Base-by-base conservation (phyloP, 1,139 yeast species). In the Sugiyamaella xylanicola region DNA sequence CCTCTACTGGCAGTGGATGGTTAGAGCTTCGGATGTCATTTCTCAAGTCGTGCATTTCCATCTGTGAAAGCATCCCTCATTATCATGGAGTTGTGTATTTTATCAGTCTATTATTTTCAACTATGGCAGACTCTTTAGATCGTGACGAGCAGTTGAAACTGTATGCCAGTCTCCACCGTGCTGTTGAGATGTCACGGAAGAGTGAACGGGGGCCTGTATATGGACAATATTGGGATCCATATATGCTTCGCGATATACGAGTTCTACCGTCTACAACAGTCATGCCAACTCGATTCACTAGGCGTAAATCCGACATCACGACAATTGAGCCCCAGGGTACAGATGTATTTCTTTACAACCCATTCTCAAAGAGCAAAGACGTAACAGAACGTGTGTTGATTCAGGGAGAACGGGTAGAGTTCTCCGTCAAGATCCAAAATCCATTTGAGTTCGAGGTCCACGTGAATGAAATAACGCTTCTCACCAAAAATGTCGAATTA, bases 391-490 rank as follows among this genome's bases (percentile, higher is more conserved):
- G 47, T 19, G 55, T 58, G 1, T 48, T 68, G 49, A 70, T 68
- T 1, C 65, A 66, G 49, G 61, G 63, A 32, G 71, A 67, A 49
- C 56, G 65, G 19, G 61, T 60, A 1, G 71, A 67, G 48, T 64
- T 86, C 29, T 70, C 75, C 17, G 74, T 89, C 0, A 74, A 77
- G 1, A 65, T 93, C 8, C 93, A 87, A 65, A 93, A 93, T 66
- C 96, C 97, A 1, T 90, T 84, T 71, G 81, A 83, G 9, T 90
- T 89, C 69, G 90, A 86, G 50, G 72, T 92, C 9, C 86, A 83
- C 46, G 73, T 93, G 2, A 74, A 75, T 35, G 83, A 82, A 48
- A 68, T 89, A 1, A 69, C 56, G 2, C 57, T 73, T 39, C 46
- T 66, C 16, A 60, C 70, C 1, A 65, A 61, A 22, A 57, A 58